Evolutionary conservation across 371 early-diverging fungal species (phyloP), one percentile per base, ranked within the genome.

Genomic region (Umbelopsis sp.): DNA sequence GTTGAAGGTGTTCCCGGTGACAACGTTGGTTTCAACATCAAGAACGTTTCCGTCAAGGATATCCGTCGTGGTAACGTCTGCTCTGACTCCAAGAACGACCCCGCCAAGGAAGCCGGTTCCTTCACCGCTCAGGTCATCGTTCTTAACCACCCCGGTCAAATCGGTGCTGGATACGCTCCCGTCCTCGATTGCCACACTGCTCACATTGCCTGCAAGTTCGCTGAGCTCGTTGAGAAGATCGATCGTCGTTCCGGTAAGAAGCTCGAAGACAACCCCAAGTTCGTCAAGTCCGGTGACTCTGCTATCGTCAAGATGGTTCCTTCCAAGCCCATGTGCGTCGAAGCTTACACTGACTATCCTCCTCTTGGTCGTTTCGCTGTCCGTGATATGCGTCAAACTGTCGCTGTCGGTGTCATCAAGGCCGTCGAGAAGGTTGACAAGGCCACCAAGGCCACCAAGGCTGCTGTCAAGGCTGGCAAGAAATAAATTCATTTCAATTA

Each of bases 331-430:
- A 88, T 96, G 90, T 95, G 94, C 86, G 96, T 96, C 75, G 97
- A 96, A 85, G 71, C 96, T 69, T 96, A 91, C 89, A 80, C 88
- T 72, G 93, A 95, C 76, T 96, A 93, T 86, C 94, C 96, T 68
- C 94, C 95, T 74, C 92, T 97, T 65, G 97, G 97, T 78, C 94
- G 97, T 86, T 97, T 97, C 87, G 96, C 96, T 78, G 94, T 97
- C 86, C 94, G 97, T 91, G 96, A 96, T 79, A 94, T 95, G 95
- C 88, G 97, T 86, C 93, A 94, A 81, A 93, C 94, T 76, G 92
- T 94, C 68, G 94, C 94, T 72, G 92, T 93, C 82, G 97, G 97
- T 89, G 95, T 96, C 86, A 93, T 95, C 91, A 96, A 96, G 93
- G 63, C 90, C 72, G 96, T 95, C 71, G 92, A 92, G 80, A 96